Evolutionary conservation across 1,139 yeast species (phyloP).

Genomic region (Sugiyamaella japonica): DNA sequence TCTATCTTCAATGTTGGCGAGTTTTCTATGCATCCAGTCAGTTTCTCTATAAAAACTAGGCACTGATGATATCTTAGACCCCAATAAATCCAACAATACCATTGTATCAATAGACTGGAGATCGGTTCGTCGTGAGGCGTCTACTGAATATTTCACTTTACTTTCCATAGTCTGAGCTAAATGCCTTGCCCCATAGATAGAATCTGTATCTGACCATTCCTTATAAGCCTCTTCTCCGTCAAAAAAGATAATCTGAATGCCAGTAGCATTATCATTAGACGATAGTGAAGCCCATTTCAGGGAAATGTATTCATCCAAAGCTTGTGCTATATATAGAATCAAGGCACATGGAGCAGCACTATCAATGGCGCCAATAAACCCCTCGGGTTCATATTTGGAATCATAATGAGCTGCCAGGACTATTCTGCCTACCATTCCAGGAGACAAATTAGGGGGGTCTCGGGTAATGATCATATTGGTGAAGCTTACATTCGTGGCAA

Average conservation of each 20-base stretch:
- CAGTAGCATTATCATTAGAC: constrained; percentile 34
- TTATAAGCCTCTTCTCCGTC: constrained; percentile 62
- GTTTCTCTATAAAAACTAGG: constrained; percentile 51
- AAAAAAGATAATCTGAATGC: constrained; percentile 53
- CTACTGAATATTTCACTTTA: constrained; percentile 18
- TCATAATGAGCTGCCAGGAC: constrained; percentile 59
- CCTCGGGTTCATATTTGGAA: constrained; percentile 50
- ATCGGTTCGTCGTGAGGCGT: constrained; percentile 24
- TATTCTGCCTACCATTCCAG: constrained; percentile 38
- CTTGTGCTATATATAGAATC: constrained; percentile 47
- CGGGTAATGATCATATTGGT: constrained; percentile 48
- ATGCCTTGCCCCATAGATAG: constrained; percentile 56
- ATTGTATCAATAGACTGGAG: constrained; percentile 44
- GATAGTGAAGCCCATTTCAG: constrained; percentile 31
- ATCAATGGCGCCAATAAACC: constrained; percentile 60
- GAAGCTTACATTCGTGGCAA: constrained; percentile 42
- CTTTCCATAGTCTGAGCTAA: constrained; percentile 46
- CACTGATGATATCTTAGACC: constrained; percentile 43
- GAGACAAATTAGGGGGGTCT: constrained; percentile 32
- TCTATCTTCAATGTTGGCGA: constrained; percentile 36
- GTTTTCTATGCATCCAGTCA: constrained; percentile 42
- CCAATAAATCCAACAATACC: constrained; percentile 53
- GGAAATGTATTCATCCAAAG: constrained; percentile 36
- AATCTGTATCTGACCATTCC: constrained; percentile 52
- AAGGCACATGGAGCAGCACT: constrained; percentile 59